Conservation (phyloP, 2,329 filamentous ascomycete species). For the Arthrobotrys musiformis region DNA sequence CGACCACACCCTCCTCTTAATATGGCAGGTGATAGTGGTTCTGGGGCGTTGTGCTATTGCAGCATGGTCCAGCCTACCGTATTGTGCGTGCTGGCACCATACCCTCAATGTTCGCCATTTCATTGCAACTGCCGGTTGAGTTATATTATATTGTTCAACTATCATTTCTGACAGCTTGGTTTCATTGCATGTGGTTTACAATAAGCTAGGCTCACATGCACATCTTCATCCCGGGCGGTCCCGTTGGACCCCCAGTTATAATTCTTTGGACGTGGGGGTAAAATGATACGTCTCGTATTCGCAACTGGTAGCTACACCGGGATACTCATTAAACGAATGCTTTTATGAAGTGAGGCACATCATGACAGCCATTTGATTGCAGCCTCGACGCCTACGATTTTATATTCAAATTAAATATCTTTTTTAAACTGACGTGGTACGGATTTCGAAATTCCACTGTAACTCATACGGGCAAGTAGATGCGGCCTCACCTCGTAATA, state of each 20-base stretch:
- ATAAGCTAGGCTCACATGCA: slow-evolving; percentile 31
- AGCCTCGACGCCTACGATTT: neutral
- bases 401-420: neutral
- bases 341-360: neutral
- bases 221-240: slow-evolving; percentile 24
- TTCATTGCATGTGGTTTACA: slow-evolving; percentile 18
- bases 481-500: slow-evolving; percentile 31
- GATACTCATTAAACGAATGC: neutral
- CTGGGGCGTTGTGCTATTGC: slow-evolving; percentile 16
- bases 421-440: neutral
- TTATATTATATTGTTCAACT: neutral
- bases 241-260: slow-evolving; percentile 38
- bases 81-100: neutral
- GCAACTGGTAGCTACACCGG: neutral
- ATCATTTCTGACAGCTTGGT: slow-evolving; percentile 29
- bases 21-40: slow-evolving; percentile 34
- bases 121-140: slow-evolving; percentile 13
- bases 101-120: neutral
- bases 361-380: neutral
- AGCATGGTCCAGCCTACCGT: slow-evolving; percentile 7
- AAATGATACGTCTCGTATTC: neutral
- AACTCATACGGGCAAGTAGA: slow-evolving; percentile 33
- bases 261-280: slow-evolving; percentile 35
- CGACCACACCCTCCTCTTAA: neutral
- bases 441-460: neutral